These are phyloP conservation scores for Fusarium hainanense DNA, from an alignment of 2,329 filamentous ascomycete species.

Conservation along the genomic window DNA sequence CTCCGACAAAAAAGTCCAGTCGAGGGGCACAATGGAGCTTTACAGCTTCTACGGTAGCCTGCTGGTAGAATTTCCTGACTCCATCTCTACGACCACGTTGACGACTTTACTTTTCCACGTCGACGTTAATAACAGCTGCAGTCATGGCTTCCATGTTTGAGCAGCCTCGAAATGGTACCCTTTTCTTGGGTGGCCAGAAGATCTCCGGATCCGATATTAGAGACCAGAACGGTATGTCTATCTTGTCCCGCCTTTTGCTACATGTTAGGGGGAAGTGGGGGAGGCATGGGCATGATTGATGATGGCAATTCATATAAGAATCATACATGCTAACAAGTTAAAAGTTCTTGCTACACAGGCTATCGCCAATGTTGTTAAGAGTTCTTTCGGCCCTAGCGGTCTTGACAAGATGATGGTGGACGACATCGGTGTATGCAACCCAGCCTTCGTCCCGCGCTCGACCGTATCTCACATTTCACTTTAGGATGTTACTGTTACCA, in stretches of 20 bases:
- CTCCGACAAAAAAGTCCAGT: slow-evolving; percentile 47
- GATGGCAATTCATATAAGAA: slow-evolving; percentile 24
- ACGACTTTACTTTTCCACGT: slow-evolving; percentile 42
- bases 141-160: slow-evolving; percentile 95
- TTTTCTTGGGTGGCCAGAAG: slow-evolving; percentile 97
- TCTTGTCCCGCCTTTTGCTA: slow-evolving; percentile 38
- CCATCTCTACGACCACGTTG: slow-evolving; percentile 45
- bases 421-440: slow-evolving; percentile 84
- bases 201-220: slow-evolving; percentile 96
- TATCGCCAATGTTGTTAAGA: slow-evolving; percentile 99
- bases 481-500: slow-evolving; percentile 97
- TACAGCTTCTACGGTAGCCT: slow-evolving; percentile 46
- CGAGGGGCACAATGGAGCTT: slow-evolving; percentile 44
- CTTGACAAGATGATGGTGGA: slow-evolving; percentile 99
- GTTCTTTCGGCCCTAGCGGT: slow-evolving; percentile 95
- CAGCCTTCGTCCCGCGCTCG: slow-evolving; percentile 26
- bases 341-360: slow-evolving; percentile 92
- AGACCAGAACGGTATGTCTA: slow-evolving; percentile 85
- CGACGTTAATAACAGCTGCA: slow-evolving; percentile 45
- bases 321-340: slow-evolving; percentile 29
- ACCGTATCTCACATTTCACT: slow-evolving; percentile 37
- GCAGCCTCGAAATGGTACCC: slow-evolving; percentile 91
- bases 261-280: slow-evolving; percentile 45
- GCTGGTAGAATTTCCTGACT: slow-evolving; percentile 49
- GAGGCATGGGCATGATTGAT: slow-evolving; percentile 33